These are phyloP conservation scores for Xenosphaeropsis pyriputrescens DNA, from an alignment of 2,329 filamentous ascomycete species.

Conservation along the genomic window DNA sequence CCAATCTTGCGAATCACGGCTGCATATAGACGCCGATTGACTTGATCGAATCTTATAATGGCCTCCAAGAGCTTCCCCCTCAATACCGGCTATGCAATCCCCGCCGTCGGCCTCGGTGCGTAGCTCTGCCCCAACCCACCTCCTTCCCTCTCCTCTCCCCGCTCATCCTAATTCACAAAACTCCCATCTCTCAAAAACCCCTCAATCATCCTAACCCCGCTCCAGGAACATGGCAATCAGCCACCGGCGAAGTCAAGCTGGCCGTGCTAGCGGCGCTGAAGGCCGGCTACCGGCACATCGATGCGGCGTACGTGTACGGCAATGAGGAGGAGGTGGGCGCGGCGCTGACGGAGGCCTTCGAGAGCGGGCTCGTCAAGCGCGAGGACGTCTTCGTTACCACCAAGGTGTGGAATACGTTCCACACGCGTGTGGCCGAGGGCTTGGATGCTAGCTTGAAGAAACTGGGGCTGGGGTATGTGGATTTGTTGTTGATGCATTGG, in stretches of 20 bases:
- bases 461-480: constrained; percentile 32
- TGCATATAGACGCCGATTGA: background rate
- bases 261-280: background rate
- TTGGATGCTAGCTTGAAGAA: constrained; percentile 40
- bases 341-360: constrained; percentile 41
- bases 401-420: constrained; percentile 52
- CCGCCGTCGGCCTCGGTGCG: constrained; percentile 46
- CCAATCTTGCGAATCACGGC: background rate
- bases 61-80: constrained; percentile 44
- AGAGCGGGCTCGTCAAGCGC: constrained; percentile 43
- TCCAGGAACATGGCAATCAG: constrained; percentile 63
- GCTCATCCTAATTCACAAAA: too few relatives aligned
- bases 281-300: constrained; percentile 7
- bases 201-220: background rate
- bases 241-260: constrained; percentile 43
- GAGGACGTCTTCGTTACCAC: constrained; percentile 49
- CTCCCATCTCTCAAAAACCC: too few relatives aligned
- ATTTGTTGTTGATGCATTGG: constrained; percentile 37
- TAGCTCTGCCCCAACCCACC: background rate
- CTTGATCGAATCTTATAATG: background rate
- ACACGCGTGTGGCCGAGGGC: constrained; percentile 47
- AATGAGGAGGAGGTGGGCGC: constrained; percentile 53
- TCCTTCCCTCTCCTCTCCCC: background rate
- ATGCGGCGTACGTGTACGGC: constrained; percentile 40
- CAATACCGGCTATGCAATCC: constrained; percentile 67